These are phyloP conservation scores for Yamagishiella unicocca DNA, from an alignment of 139 green algal species.

Conservation along the genomic window DNA sequence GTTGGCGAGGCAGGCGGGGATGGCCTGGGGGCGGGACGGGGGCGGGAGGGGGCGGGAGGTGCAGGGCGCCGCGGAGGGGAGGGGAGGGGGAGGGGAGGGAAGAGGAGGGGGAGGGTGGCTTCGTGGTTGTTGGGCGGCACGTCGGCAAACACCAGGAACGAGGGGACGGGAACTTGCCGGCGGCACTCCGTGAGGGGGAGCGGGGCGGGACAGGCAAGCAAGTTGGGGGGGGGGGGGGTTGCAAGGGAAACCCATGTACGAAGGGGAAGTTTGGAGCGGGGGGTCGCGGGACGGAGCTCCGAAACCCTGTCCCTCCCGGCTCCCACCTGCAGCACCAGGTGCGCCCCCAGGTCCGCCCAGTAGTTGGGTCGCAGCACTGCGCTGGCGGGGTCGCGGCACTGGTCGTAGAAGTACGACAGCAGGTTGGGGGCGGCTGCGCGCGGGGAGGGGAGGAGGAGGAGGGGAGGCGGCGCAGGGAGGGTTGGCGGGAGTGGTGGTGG, in stretches of 20 bases:
- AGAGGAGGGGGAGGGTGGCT: neutral
- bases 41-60: neutral
- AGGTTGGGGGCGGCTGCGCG: constrained; percentile 27
- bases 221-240: too few species aligned
- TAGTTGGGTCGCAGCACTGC: constrained; percentile 54
- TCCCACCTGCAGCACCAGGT: constrained; percentile 43
- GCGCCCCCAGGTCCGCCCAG: constrained; percentile 24
- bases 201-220: too few species aligned
- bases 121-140: too few species aligned
- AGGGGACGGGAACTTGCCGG: too few species aligned
- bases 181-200: too few species aligned
- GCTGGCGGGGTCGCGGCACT: constrained; percentile 22
- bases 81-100: neutral
- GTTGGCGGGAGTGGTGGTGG: too few species aligned
- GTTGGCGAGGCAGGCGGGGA: constrained; percentile 29
- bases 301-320: neutral
- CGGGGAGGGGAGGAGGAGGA: neutral
- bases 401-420: constrained; percentile 43
- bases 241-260: too few species aligned
- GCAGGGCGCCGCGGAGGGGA: neutral
- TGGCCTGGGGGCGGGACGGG: neutral
- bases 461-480: too few species aligned
- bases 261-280: too few species aligned
- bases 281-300: too few species aligned
- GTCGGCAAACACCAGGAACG: too few species aligned